Evolutionary conservation across 345 rosid genomes (phyloP), one percentile per base, ranked within the genome.

Genomic region (Microcos paniculata): DNA sequence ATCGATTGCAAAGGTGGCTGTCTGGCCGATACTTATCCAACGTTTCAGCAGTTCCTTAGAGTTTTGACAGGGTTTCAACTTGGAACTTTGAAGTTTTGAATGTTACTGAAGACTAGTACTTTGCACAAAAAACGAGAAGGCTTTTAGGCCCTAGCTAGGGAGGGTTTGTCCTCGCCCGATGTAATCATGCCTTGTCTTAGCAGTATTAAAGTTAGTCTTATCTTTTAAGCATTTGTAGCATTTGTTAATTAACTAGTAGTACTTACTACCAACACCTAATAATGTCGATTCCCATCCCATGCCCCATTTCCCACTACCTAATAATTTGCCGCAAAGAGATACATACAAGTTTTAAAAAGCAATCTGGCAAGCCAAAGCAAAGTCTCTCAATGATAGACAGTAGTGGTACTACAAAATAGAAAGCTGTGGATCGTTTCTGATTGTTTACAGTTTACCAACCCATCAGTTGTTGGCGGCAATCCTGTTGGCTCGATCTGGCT

Each of bases 161-260:
- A 66, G n/a, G n/a, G 70, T 45, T 42, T 66, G 21, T 28, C 21
- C 18, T 15, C 2, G 1, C 7, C 2, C 6, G 38, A 2, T 62
- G 26, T 63, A 28, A 11, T 67, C 38, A 48, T 45, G 13, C 38
- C 18, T 16, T 67, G 55, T 24, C 45, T 45, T 67, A 9, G 51
- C 55, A 24, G n/a, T 24, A 24, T 45, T 45, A 45, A 66, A 45
- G 71, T 45, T 66, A 0, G 72, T 46, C 56, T 46, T 16, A 66
- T 67, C 38, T 67, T 35, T 67, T 26, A 67, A 67, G 53, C 71
- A 26, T 68, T 67, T 67, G 70, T 68, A n/a, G n/a, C n/a, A n/a
- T n/a, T n/a, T n/a, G n/a, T n/a, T n/a, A n/a, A n/a, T 48, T 46
- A 24, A 68, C 24, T 14, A n/a, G n/a, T n/a, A n/a, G n/a, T n/a